phyloP scores from a whole-genome alignment of 306 rosid genomes.

The Castanea sativa region DNA sequence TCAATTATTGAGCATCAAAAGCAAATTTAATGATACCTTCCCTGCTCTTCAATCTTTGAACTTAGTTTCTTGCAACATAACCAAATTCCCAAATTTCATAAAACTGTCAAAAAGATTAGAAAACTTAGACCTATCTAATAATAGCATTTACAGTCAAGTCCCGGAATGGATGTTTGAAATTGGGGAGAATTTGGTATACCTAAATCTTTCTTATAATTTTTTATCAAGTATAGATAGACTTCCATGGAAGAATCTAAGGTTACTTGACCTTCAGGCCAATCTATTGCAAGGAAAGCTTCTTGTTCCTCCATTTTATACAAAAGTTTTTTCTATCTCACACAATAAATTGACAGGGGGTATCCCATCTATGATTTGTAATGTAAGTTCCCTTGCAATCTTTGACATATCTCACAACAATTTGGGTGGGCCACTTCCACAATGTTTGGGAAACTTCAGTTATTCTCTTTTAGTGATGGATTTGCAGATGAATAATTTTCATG shows the following conservation, averaged over 20 bases:
- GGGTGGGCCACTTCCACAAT: slow-evolving; percentile 24
- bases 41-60: neutral
- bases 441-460: slow-evolving; percentile 1
- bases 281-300: neutral
- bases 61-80: slow-evolving; percentile 20
- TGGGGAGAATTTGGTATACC: rapidly evolving
- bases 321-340: slow-evolving; percentile 22
- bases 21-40: neutral
- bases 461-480: slow-evolving; percentile 19
- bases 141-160: too few species aligned
- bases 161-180: too few species aligned
- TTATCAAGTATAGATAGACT: slow-evolving; percentile 3
- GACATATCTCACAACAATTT: slow-evolving; percentile 11
- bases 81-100: slow-evolving; percentile 21
- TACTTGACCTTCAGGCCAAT: slow-evolving; percentile 9
- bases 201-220: slow-evolving; percentile 28
- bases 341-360: slow-evolving; percentile 9
- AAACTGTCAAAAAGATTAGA: neutral
- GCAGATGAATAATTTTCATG: slow-evolving; percentile 23
- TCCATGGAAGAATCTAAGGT: neutral
- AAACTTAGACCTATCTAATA: too few species aligned
- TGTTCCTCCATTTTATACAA: neutral
- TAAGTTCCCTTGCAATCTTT: neutral
- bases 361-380: slow-evolving; percentile 7
- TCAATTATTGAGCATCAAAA: neutral